Evolutionary conservation across 768 basidiomycete species (phyloP), one percentile per base, ranked within the genome.

Genomic region (Amanita inopinata): DNA sequence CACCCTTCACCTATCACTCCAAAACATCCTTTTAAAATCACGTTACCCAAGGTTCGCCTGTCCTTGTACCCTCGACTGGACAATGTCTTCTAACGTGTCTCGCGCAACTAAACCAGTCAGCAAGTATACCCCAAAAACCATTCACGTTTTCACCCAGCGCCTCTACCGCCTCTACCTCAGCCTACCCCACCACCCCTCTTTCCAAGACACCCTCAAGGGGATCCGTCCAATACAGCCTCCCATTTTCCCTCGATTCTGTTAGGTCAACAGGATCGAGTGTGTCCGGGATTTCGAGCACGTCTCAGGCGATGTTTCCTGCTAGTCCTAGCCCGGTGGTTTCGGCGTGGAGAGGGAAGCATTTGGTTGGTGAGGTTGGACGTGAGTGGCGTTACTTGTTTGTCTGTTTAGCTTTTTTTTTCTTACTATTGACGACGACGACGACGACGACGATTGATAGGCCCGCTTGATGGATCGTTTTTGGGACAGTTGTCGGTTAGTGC

Each of bases 271-370:
- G 18, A 19, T 37, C 18, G 7, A 33, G 32, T 30, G 61, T 48
- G 38, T 62, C 60, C 5, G 55, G 55, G 30, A 47, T 55, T n/a
- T 66, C 64, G 6, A 53, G 61, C 11, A 52, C 61, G 15, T 63
- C 63, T 7, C 55, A 58, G 3, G 57, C 59, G 22, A 51, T 55
- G 14, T 58, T 59, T 40, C 52, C 60, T 31, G 43, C 62, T 23
- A 63, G 65, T 0, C 69, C 68, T 0, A 68, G 67, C 40, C 69
- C 70, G 14, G 59, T 64, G 2, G 55, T 70, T 12, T 62, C 66
- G 3, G 64, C 69, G 2, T 71, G 69, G 40, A 53, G 66, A 45
- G 67, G 67, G 7, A 70, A 64, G 45, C 64, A 67, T 35, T 41
- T 51, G 1, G 59, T 47, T 14, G 51, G 52, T 17, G 61, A 61